A percentile compares a stretch with the other conserved stretches of the same genome.
Evolutionary conservation across 2,329 filamentous ascomycete species (phyloP).

Genomic region (Paracoccidioides lutzii): DNA sequence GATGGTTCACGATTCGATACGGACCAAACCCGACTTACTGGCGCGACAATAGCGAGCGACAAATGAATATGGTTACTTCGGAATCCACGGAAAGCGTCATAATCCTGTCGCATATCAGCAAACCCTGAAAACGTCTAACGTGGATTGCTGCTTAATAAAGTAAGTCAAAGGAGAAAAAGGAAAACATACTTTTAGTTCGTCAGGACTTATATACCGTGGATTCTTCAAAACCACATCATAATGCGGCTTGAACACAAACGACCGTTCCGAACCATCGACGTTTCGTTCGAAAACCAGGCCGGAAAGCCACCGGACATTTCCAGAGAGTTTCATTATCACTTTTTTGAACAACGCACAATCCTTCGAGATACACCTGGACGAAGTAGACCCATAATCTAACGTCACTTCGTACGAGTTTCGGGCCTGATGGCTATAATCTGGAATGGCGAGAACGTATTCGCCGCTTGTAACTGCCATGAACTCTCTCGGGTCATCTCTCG

Average conservation of each 20-base stretch:
- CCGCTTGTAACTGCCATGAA: conserved; percentile 95
- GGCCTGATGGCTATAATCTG: conserved; percentile 82
- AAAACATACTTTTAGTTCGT: conserved; percentile 35
- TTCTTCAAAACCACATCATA: conserved; percentile 82
- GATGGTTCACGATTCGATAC: conserved; percentile 62
- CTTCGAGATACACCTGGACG: conserved; percentile 40
- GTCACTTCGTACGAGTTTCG: conserved; percentile 45
- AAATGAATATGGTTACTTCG: conserved; percentile 93
- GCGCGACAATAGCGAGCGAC: conserved; percentile 80
- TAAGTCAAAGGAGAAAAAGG: neutral
- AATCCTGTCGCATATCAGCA: conserved; percentile 31
- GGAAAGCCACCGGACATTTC: conserved; percentile 83
- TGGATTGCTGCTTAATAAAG: no score
- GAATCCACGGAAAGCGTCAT: conserved; percentile 95
- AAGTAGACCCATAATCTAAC: conserved; percentile 44
- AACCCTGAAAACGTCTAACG: no score
- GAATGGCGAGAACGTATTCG: conserved; percentile 86
- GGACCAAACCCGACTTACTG: conserved; percentile 75
- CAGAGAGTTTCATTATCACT: conserved; percentile 95
- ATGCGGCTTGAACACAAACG: conserved; percentile 81
- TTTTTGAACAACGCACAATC: conserved; percentile 81
- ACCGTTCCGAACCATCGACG: conserved; percentile 56
- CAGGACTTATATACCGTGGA: conserved; percentile 55
- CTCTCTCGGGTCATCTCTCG: conserved; percentile 72
- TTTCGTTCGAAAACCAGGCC: conserved; percentile 88